phyloP scores from a whole-genome alignment of 2,329 filamentous ascomycete species.

The Microdochium trichocladiopsis region DNA sequence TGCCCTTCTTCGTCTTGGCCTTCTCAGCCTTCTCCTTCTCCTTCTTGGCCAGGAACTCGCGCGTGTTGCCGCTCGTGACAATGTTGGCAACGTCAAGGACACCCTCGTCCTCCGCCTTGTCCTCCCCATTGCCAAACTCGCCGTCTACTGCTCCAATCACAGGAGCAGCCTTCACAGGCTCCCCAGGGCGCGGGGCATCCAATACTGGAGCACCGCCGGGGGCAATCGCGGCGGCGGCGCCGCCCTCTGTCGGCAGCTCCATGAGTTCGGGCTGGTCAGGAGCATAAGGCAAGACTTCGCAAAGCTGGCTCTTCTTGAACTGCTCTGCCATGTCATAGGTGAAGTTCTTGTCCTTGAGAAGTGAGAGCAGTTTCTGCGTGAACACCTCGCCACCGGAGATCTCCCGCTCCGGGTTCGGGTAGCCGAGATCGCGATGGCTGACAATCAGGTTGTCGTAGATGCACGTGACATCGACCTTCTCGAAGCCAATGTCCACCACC shows the following conservation, averaged over 20 bases:
- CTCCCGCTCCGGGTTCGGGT: conserved; percentile 29
- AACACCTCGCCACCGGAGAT: conserved; percentile 83
- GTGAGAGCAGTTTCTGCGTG: conserved; percentile 63
- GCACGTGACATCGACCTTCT: conserved; percentile 89
- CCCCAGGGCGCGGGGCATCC: conserved; percentile 24
- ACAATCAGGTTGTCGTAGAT: conserved; percentile 73
- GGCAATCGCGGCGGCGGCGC: conserved; percentile 17
- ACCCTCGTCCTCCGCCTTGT: conserved; percentile 54
- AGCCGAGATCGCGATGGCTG: conserved; percentile 59
- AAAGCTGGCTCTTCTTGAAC: conserved; percentile 59
- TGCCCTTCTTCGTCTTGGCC: conserved; percentile 51
- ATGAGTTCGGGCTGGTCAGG: conserved; percentile 34
- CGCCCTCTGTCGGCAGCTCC: conserved; percentile 37
- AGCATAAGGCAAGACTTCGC: conserved; percentile 57
- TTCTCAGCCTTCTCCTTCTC: conserved; percentile 72
- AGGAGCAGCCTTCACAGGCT: conserved; percentile 19
- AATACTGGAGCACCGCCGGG: conserved; percentile 19
- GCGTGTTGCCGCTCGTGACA: conserved; percentile 73
- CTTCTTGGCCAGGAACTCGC: conserved; percentile 76
- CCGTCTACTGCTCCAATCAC: conserved; percentile 20
- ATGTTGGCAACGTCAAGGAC: conserved; percentile 81
- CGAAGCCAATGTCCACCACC: conserved; percentile 83
- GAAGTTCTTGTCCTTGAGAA: conserved; percentile 56
- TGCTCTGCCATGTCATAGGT: conserved; percentile 63
- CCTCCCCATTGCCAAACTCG: conserved; percentile 27